phyloP scores from a whole-genome alignment of 2,329 filamentous ascomycete species.

The Alternaria dauci region DNA sequence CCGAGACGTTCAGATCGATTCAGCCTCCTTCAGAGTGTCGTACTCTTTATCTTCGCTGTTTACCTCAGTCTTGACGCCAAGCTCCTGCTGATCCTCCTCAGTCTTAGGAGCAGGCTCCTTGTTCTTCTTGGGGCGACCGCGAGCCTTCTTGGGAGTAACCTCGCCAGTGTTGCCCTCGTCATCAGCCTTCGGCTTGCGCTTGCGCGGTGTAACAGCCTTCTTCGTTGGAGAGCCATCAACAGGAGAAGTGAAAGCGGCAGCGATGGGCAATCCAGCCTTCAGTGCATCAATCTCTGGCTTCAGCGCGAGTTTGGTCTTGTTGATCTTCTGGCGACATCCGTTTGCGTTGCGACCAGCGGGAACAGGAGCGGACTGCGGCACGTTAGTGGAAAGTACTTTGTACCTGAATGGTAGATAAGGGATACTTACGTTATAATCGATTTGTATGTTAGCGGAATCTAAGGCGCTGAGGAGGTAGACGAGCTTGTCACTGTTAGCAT shows the following conservation, averaged over 20 bases:
- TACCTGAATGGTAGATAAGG: background rate
- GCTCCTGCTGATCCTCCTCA: background rate
- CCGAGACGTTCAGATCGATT: background rate
- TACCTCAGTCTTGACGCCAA: slow-evolving; percentile 3
- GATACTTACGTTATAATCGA: slow-evolving; percentile 25
- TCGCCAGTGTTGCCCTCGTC: slow-evolving; percentile 6
- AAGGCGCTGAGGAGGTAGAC: slow-evolving; percentile 14
- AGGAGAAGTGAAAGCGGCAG: no score
- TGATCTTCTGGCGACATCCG: slow-evolving; percentile 33
- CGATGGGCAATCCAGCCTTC: background rate
- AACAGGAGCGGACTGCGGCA: slow-evolving; percentile 25
- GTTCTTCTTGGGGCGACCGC: slow-evolving; percentile 1
- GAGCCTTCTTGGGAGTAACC: slow-evolving; percentile 15
- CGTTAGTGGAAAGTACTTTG: background rate
- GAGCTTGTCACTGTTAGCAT: slow-evolving; percentile 24
- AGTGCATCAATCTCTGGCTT: slow-evolving; percentile 27
- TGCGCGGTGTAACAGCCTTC: slow-evolving; percentile 20
- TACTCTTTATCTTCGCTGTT: background rate
- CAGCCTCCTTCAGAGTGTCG: background rate
- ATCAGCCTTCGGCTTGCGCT: slow-evolving; percentile 30
- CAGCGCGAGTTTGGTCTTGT: slow-evolving; percentile 20
- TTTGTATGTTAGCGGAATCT: slow-evolving; percentile 6
- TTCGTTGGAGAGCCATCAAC: slow-evolving; percentile 12
- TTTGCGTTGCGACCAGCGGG: slow-evolving; percentile 30
- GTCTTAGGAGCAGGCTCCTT: background rate